These are phyloP conservation scores for Pichia membranifaciens DNA, from an alignment of 805 yeast species.

Conservation along the genomic window DNA sequence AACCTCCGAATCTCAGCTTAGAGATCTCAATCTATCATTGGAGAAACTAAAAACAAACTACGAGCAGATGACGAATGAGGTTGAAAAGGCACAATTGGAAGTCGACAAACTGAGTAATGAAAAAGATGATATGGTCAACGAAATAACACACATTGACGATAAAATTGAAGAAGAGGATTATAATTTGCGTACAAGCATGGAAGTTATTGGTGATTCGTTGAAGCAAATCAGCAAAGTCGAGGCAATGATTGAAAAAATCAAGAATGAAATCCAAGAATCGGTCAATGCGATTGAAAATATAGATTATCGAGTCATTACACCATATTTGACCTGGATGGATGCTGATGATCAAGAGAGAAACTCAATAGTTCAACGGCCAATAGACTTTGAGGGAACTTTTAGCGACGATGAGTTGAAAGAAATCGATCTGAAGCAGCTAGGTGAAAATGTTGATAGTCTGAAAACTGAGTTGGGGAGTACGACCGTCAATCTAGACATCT, in stretches of 20 bases:
- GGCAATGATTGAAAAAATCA: conserved; percentile 23
- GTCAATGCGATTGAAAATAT: conserved; percentile 23
- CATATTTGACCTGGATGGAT: conserved; percentile 48
- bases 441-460: conserved; percentile 46
- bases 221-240: conserved; percentile 24
- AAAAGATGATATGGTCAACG: conserved; percentile 3
- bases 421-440: conserved; percentile 44
- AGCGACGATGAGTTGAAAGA: conserved; percentile 43
- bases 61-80: conserved; percentile 22
- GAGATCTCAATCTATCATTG: conserved; percentile 30
- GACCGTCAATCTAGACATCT: conserved; percentile 63
- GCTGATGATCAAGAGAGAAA: conserved; percentile 24
- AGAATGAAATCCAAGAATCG: conserved; percentile 33
- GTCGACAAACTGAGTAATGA: conserved; percentile 39
- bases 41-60: conserved; percentile 28
- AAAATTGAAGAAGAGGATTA: conserved; percentile 59
- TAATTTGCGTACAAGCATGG: conserved; percentile 42
- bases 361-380: conserved; percentile 22
- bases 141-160: conserved; percentile 39
- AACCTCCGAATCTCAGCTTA: conserved; percentile 44
- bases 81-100: conserved; percentile 31
- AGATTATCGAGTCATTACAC: conserved; percentile 49
- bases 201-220: conserved; percentile 33
- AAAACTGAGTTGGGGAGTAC: conserved; percentile 51
- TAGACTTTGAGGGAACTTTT: conserved; percentile 33